Percentiles rank a stretch among this genome's conserved stretches.
phyloP scores from a whole-genome alignment of 192 early-diverging fungal species.

The Kickxella alabastrina region DNA sequence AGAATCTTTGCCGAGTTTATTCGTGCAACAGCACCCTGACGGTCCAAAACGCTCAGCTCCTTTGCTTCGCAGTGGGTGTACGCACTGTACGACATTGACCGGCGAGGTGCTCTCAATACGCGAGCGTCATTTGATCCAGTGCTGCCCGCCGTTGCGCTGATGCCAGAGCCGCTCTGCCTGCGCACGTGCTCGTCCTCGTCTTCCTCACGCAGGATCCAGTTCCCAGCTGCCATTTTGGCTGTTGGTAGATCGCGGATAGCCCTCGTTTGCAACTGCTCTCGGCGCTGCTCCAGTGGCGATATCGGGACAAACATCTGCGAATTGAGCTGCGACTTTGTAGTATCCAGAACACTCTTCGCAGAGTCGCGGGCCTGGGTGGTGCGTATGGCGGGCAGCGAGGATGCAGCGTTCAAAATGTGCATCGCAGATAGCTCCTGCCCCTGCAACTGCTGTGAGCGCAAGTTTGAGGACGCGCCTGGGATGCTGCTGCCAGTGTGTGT shows the following conservation, averaged over 20 bases:
- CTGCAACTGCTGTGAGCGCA: slow-evolving; percentile 8
- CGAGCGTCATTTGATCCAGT: slow-evolving; percentile 8
- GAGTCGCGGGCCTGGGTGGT: slow-evolving; percentile 18
- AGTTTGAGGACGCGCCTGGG: not conserved
- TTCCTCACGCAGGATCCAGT: slow-evolving; percentile 41
- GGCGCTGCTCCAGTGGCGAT: slow-evolving; percentile 48
- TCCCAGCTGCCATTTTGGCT: not conserved
- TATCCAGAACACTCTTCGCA: slow-evolving; percentile 18
- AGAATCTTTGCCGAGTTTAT: too few species aligned
- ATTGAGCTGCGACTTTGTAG: slow-evolving; percentile 16
- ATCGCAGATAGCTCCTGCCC: slow-evolving; percentile 40
- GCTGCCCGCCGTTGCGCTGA: not conserved
- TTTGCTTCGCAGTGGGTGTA: slow-evolving; percentile 15
- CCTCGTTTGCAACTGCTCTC: slow-evolving; percentile 22
- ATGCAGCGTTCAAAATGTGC: slow-evolving; percentile 43
- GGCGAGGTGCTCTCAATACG: slow-evolving; percentile 13
- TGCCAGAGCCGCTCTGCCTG: not conserved
- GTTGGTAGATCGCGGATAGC: not conserved
- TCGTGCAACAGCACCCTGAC: too few species aligned
- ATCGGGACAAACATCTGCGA: slow-evolving; percentile 44
- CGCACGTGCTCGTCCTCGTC: slow-evolving; percentile 37
- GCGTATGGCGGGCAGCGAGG: slow-evolving; percentile 43
- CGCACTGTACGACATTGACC: slow-evolving; percentile 45
- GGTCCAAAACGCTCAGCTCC: slow-evolving; percentile 12
- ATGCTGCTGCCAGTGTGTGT: slow-evolving; percentile 4